Evolutionary conservation across 345 rosid genomes (phyloP).

Genomic region (Populus deltoides): DNA sequence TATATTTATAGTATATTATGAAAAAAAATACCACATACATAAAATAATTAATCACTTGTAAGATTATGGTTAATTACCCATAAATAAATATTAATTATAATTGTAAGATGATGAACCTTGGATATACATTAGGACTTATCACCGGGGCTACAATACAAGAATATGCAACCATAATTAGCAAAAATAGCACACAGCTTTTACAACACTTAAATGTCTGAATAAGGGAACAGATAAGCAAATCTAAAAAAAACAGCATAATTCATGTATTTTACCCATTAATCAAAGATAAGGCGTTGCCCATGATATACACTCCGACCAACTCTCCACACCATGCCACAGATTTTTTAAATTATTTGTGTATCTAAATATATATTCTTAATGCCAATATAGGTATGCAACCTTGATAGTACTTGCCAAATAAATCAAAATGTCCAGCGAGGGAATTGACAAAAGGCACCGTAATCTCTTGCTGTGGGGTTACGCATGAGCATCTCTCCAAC

Average conservation of each 20-base stretch:
- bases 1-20: too few relatives aligned
- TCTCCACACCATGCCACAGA: not conserved
- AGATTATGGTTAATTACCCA: too few relatives aligned
- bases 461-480: not conserved
- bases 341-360: not conserved
- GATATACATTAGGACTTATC: too few relatives aligned
- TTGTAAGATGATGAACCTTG: too few relatives aligned
- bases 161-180: not conserved
- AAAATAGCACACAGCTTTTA: not conserved
- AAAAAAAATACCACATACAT: too few relatives aligned
- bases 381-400: not conserved
- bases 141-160: not conserved
- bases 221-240: not conserved
- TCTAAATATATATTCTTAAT: not conserved
- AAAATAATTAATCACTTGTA: too few relatives aligned
- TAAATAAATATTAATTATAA: too few relatives aligned
- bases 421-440: not conserved
- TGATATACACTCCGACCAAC: not conserved
- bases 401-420: not conserved
- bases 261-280: not conserved
- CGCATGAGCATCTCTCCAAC: not conserved
- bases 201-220: not conserved
- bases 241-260: too few relatives aligned
- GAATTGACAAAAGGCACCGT: not conserved
- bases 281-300: not conserved